Percentiles rank a stretch among this genome's conserved stretches.
phyloP scores from a whole-genome alignment of 148 eudicot genomes.

The Fallopia convolvulus region DNA sequence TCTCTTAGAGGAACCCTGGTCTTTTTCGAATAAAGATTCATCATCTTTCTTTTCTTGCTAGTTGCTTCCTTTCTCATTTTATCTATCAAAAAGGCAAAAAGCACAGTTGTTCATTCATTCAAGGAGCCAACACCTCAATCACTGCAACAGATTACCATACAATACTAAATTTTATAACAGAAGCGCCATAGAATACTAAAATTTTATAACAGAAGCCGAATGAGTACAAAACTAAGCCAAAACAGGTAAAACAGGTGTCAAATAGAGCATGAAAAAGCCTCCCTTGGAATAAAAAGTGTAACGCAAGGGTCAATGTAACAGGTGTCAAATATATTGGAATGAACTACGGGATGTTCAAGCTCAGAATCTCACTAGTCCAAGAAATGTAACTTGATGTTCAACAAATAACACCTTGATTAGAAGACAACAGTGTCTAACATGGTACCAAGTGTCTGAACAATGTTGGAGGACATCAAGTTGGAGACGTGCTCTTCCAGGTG shows the following conservation, averaged over 20 bases:
- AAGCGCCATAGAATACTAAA: neutral
- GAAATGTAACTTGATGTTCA: neutral
- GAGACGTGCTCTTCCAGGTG: slow-evolving; percentile 97
- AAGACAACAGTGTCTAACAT: slow-evolving; percentile 96
- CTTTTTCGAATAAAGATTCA: neutral
- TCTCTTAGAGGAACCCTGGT: neutral
- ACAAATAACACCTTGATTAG: slow-evolving; percentile 19
- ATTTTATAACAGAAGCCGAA: neutral
- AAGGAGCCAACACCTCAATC: neutral
- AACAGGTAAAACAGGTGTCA: neutral
- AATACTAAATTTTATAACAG: neutral
- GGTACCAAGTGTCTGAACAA: slow-evolving; percentile 82
- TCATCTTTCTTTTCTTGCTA: neutral
- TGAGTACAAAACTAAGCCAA: neutral
- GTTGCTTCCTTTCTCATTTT: no score
- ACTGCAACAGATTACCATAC: neutral
- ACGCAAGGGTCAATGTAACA: neutral
- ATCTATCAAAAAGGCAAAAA: neutral
- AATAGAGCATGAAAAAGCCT: neutral
- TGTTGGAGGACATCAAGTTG: slow-evolving; percentile 91
- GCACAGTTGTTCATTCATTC: neutral
- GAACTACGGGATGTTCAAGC: neutral
- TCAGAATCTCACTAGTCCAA: neutral
- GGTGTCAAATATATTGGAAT: neutral
- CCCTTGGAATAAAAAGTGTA: neutral